Evolutionary conservation across 768 basidiomycete genomes (phyloP).

Genomic region (Cystofilobasidium bisporidii): DNA sequence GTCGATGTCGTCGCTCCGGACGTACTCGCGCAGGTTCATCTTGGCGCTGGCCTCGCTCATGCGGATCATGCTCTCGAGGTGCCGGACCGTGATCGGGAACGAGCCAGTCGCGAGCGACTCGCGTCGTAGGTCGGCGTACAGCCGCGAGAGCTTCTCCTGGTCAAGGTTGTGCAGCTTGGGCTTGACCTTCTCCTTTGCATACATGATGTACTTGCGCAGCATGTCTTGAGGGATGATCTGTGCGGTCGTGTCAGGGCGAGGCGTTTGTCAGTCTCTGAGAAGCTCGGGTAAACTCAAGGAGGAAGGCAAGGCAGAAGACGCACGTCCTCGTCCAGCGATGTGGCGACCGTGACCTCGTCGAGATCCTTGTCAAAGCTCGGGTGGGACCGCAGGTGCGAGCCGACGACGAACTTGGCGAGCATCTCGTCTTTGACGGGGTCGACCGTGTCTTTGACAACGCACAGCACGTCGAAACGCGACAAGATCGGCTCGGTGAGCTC

Average conservation of each 20-base stretch:
- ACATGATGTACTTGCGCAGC: conserved; percentile 97
- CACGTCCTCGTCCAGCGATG: conserved; percentile 75
- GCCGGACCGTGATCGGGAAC: conserved; percentile 94
- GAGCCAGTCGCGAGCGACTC: conserved; percentile 98
- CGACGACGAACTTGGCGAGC: conserved; percentile 94
- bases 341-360: conserved; percentile 91
- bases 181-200: conserved; percentile 80
- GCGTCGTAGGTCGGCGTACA: conserved; percentile 89
- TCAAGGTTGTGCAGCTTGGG: conserved; percentile 93
- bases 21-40: conserved; percentile 95
- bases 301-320: conserved; percentile 35
- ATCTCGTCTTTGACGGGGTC: conserved; percentile 96
- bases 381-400: conserved; percentile 86
- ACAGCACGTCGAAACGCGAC: conserved; percentile 94
- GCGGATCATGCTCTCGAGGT: conserved; percentile 97
- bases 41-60: conserved; percentile 98
- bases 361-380: conserved; percentile 76
- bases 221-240: conserved; percentile 95
- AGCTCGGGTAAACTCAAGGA: background rate
- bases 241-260: background rate
- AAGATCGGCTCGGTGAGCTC: conserved; percentile 96
- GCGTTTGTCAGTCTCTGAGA: too few species aligned
- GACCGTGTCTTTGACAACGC: conserved; percentile 94
- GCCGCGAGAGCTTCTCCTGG: conserved; percentile 83
- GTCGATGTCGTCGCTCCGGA: conserved; percentile 91